Base-by-base conservation (phyloP, 2,329 filamentous ascomycete species). In the Fusarium protoensiforme region DNA sequence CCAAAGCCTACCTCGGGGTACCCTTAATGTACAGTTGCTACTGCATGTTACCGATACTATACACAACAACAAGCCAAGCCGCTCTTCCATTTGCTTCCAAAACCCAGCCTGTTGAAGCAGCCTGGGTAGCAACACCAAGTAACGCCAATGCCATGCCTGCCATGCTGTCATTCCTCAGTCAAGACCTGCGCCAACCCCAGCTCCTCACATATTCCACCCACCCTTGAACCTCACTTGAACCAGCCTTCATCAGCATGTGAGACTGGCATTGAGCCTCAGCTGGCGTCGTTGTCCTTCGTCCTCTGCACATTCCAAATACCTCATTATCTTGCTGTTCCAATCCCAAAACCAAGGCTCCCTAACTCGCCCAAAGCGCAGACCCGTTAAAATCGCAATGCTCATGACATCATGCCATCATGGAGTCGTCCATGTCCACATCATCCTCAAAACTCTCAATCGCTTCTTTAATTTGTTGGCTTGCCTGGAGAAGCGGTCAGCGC, bases 391-490 rank as follows among this genome's bases (percentile, higher is more conserved):
- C 59, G 67, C 69, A 73, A 73, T 72, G 61, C 67, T 77, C 76
- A 69, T 81, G 78, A 75, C 69, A 73, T 88, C 83, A 89, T 83
- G 83, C 84, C 83, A 90, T 89, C 86, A 91, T 90, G 69, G 88
- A 90, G 80, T 91, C 89, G 71, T 91, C 89, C 82, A 93, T 91
- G 65, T 91, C 89, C 66, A 93, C 91, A 68, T 94, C 92, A 65
- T 95, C 92, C 78, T 97, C 94, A 66, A 98, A 89, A 77, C 92
- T 92, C 85, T 98, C 96, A 85, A 99, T 98, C 20, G 94, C 95
- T 81, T 98, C 95, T 84, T 98, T 99, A 83, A 99, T 98, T 82
- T 95, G 93, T 72, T 94, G 92, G 74, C 94, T 95, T 77, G 96
- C 94, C 95, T 98, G 20, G 41, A 22, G 38, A 27, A 31, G 63